Evolutionary conservation across 179 eudicot genomes (phyloP).

Genomic region (Nepenthes alata): DNA sequence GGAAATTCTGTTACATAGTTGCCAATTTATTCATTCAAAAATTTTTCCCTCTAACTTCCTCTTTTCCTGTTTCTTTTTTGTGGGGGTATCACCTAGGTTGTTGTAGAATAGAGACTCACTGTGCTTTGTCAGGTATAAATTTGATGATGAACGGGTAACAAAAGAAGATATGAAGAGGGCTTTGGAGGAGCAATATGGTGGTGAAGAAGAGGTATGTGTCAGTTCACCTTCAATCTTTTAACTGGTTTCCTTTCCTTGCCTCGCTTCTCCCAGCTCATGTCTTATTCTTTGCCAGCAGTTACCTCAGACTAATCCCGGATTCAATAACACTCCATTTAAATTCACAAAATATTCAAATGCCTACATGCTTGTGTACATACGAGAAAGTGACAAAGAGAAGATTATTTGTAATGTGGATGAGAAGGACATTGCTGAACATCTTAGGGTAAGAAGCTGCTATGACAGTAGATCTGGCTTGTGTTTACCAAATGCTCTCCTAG

Average conservation of each 20-base stretch:
- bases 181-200: constrained; percentile 71
- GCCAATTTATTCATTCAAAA: no score
- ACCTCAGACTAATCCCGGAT: constrained; percentile 66
- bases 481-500: background rate
- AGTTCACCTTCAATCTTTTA: constrained; percentile 1
- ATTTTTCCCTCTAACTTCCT: no score
- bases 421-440: constrained; percentile 63
- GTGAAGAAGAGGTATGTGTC: constrained; percentile 58
- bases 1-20: no score
- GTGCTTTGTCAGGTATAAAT: constrained; percentile 40
- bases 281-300: constrained; percentile 23
- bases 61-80: no score
- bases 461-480: background rate
- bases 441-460: constrained; percentile 29
- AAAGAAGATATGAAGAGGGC: constrained; percentile 68
- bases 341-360: constrained; percentile 70
- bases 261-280: constrained; percentile 1
- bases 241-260: constrained; percentile 1
- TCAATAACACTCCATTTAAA: constrained; percentile 54
- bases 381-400: constrained; percentile 63
- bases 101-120: no score
- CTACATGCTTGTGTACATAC: constrained; percentile 63
- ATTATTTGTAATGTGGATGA: constrained; percentile 63
- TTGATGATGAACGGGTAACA: constrained; percentile 71
- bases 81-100: no score